Base-by-base conservation (phyloP, 257 asterid species). In the Handroanthus guayacan region DNA sequence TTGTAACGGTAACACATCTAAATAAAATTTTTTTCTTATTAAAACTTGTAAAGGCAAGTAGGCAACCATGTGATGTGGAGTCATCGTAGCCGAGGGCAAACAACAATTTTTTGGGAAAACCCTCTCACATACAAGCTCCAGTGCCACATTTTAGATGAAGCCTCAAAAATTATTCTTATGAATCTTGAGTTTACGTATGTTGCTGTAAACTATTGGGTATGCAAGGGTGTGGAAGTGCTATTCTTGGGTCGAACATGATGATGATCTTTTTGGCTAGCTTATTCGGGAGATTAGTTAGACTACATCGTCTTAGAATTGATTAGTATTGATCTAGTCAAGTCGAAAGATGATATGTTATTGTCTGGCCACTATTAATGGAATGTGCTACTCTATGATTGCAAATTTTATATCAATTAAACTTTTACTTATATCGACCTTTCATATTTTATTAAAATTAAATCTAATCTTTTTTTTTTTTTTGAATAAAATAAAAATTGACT, bases 371-470 rank as follows among this genome's bases (percentile, higher is more conserved):
- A 1, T 12, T 81, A 25, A 37, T 66, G 13, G 76, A 64, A 7
- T 60, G 5, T 58, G 85, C 76, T 8, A 41, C n/a, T 54, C 81
- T 76, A 0, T 51, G 82, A 3, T 18, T 77, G 74, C 76, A 78
- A 12, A 9, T 54, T n/a, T n/a, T n/a, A n/a, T n/a, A n/a, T n/a
- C n/a, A n/a, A n/a, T n/a, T n/a, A n/a, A n/a, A n/a, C n/a, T n/a
- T n/a, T n/a, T n/a, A n/a, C n/a, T n/a, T n/a, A n/a, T n/a, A n/a
- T n/a, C n/a, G n/a, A n/a, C n/a, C n/a, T n/a, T n/a, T n/a, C n/a
- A n/a, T n/a, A n/a, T n/a, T n/a, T n/a, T n/a, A n/a, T n/a, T n/a
- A n/a, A n/a, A n/a, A n/a, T n/a, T n/a, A n/a, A n/a, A n/a, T n/a
- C n/a, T n/a, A n/a, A n/a, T n/a, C n/a, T n/a, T n/a, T n/a, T n/a